Conservation (phyloP, 2,329 filamentous ascomycete species). For the Arachnomyces sp. region DNA sequence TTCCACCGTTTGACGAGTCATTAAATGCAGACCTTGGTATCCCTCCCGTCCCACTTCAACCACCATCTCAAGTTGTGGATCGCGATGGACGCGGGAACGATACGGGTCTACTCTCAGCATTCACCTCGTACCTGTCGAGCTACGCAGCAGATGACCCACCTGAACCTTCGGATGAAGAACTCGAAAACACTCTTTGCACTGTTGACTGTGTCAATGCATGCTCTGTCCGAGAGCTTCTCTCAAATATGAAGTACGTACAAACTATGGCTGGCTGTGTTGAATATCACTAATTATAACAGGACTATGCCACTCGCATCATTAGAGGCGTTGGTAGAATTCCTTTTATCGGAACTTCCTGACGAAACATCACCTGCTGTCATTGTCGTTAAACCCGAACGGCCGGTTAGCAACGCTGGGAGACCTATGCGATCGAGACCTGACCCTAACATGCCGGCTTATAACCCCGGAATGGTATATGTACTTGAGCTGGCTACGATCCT, state of each 20-base stretch:
- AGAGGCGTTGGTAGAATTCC: slow-evolving; percentile 57
- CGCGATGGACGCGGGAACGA: slow-evolving; percentile 70
- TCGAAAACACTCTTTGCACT: slow-evolving; percentile 89
- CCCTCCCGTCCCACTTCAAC: slow-evolving; percentile 77
- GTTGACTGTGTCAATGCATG: slow-evolving; percentile 92
- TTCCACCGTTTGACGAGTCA: slow-evolving; percentile 66
- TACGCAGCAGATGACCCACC: slow-evolving; percentile 97
- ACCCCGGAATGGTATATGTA: slow-evolving; percentile 81
- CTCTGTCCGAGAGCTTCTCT: slow-evolving; percentile 70
- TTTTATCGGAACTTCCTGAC: slow-evolving; percentile 80
- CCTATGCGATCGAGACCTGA: slow-evolving; percentile 51
- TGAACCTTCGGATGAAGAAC: slow-evolving; percentile 91
- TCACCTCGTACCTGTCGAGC: slow-evolving; percentile 96
- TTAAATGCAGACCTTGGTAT: slow-evolving; percentile 61
- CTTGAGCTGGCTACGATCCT: slow-evolving; percentile 82
- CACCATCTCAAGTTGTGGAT: slow-evolving; percentile 86
- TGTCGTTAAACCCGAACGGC: slow-evolving; percentile 77
- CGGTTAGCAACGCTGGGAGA: slow-evolving; percentile 50
- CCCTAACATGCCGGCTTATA: slow-evolving; percentile 59
- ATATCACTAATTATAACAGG: slow-evolving; percentile 31
- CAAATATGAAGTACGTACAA: slow-evolving; percentile 63
- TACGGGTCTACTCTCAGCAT: slow-evolving; percentile 80
- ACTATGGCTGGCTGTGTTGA: no score
- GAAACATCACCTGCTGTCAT: slow-evolving; percentile 74
- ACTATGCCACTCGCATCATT: slow-evolving; percentile 53